Evolutionary conservation across 345 rosid species (phyloP).

Genomic region (Kandelia obovata): DNA sequence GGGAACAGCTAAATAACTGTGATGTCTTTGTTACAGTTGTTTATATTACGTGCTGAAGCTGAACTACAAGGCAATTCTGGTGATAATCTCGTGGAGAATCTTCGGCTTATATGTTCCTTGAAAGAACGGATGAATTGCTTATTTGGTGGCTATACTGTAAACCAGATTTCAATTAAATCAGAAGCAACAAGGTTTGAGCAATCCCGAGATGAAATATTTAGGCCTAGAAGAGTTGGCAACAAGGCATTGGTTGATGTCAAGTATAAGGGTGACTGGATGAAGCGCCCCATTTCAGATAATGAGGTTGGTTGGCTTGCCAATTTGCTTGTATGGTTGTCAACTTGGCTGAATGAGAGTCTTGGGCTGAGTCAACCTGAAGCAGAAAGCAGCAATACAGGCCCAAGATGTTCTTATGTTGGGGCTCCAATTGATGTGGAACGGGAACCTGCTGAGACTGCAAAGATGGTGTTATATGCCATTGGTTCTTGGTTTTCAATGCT

Average conservation of each 20-base stretch:
- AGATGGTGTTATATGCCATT: conserved; percentile 35
- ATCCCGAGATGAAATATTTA: conserved; percentile 62
- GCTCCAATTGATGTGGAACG: conserved; percentile 37
- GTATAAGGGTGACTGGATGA: conserved; percentile 90
- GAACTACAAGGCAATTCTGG: conserved; percentile 68
- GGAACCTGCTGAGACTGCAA: conserved; percentile 44
- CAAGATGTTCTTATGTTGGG: conserved; percentile 52
- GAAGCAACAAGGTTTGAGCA: conserved; percentile 40
- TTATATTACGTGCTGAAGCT: conserved; percentile 77
- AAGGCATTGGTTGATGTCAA: conserved; percentile 33
- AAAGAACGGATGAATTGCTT: conserved; percentile 50
- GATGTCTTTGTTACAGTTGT: conserved; percentile 59
- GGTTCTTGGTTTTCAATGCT: conserved; percentile 47
- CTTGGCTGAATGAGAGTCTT: conserved; percentile 59
- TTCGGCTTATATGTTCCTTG: conserved; percentile 52
- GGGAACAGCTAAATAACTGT: background rate
- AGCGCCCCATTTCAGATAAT: conserved; percentile 70
- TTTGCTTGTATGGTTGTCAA: conserved; percentile 56
- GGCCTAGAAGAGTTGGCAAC: conserved; percentile 63
- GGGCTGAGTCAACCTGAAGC: conserved; percentile 43
- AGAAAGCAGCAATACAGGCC: conserved; percentile 22
- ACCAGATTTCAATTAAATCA: conserved; percentile 44
- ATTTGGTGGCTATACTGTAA: conserved; percentile 51
- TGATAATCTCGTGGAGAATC: conserved; percentile 35
- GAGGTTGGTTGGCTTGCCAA: conserved; percentile 84